These are phyloP conservation scores for Acanthamoeba castellanii DNA, from an alignment of 208 protist genomes.

Conservation along the genomic window DNA sequence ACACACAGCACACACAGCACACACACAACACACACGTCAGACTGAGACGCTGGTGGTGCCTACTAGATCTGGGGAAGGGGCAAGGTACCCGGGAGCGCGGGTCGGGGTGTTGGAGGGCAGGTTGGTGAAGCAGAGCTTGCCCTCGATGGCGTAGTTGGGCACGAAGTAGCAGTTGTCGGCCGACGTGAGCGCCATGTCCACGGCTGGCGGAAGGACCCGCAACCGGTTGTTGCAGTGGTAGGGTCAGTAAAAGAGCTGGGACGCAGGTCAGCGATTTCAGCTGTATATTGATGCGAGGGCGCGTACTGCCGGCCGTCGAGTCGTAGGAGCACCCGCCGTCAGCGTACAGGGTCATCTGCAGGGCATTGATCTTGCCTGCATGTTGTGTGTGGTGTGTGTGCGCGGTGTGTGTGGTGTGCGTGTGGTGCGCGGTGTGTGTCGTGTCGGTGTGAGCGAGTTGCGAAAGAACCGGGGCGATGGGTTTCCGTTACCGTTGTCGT, in stretches of 20 bases:
- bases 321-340: slow-evolving; percentile 10
- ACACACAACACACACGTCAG: background rate
- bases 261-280: too few relatives aligned
- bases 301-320: background rate
- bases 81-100: slow-evolving; percentile 92
- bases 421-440: too few relatives aligned
- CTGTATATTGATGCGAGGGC: background rate
- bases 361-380: slow-evolving; percentile 25
- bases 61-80: too few relatives aligned
- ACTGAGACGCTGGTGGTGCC: slow-evolving; percentile 73
- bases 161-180: slow-evolving; percentile 91
- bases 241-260: background rate
- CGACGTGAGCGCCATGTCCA: background rate
- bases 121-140: slow-evolving; percentile 90
- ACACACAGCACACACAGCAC: too few relatives aligned
- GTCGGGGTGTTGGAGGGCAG: slow-evolving; percentile 91
- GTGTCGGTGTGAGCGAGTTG: too few relatives aligned
- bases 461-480: background rate
- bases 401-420: too few relatives aligned
- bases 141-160: slow-evolving; percentile 87
- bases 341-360: slow-evolving; percentile 44
- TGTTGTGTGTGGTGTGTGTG: background rate
- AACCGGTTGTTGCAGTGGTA: background rate
- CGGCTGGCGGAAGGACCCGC: background rate
- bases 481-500: background rate